These are phyloP conservation scores for Chionographis japonica DNA, from an alignment of 106 monocot species.

Conservation along the genomic window DNA sequence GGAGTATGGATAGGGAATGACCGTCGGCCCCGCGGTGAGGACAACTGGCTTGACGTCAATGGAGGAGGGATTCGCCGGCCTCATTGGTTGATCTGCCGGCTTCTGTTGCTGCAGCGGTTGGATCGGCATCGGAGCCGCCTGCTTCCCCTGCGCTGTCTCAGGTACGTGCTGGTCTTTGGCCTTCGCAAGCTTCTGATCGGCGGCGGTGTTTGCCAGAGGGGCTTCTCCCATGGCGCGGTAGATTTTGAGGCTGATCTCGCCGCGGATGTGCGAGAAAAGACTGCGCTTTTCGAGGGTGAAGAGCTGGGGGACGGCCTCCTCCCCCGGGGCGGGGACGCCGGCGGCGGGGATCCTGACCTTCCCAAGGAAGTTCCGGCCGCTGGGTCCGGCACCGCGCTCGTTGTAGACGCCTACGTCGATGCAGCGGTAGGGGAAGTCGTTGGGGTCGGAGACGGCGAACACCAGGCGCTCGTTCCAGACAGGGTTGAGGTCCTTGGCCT, in stretches of 20 bases:
- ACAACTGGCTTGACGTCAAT: constrained; percentile 20
- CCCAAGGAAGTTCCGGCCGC: constrained; percentile 56
- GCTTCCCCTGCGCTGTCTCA: constrained; percentile 9
- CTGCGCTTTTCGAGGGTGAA: constrained; percentile 60
- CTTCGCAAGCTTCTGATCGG: neutral
- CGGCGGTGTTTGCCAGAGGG: neutral
- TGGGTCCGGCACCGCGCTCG: constrained; percentile 11
- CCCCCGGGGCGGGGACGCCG: constrained; percentile 37
- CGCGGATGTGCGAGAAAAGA: constrained; percentile 68
- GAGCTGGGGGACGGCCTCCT: constrained; percentile 51
- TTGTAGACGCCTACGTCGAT: constrained; percentile 71
- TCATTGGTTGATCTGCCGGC: constrained; percentile 3
- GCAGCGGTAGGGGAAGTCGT: constrained; percentile 51
- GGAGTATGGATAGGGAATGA: constrained; percentile 12
- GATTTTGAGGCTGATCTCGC: constrained; percentile 68
- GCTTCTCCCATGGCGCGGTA: constrained; percentile 24
- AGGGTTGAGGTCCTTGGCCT: constrained; percentile 70
- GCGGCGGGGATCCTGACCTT: constrained; percentile 46
- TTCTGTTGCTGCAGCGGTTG: constrained; percentile 13
- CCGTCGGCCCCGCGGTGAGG: constrained; percentile 7
- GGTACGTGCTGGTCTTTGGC: constrained; percentile 10
- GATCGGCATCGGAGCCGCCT: neutral
- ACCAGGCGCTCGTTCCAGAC: constrained; percentile 68
- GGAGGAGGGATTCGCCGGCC: neutral
- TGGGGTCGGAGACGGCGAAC: constrained; percentile 52